Evolutionary conservation across 2,329 filamentous ascomycete genomes (phyloP).

Genomic region (Pseudogymnoascus verrucosus): DNA sequence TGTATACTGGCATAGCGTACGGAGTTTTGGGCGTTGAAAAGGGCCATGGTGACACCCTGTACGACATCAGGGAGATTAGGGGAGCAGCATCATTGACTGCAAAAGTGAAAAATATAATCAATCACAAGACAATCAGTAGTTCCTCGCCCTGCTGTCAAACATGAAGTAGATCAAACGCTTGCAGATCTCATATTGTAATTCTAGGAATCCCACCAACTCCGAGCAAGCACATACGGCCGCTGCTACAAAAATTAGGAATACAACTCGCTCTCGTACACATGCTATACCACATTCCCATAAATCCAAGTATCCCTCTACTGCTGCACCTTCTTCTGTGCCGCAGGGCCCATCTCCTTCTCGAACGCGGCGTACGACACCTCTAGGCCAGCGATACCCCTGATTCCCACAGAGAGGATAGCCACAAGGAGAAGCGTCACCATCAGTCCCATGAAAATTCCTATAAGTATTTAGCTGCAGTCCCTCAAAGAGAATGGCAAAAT

Average conservation of each 20-base stretch:
- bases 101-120: not conserved
- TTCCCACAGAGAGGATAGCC: constrained; percentile 68
- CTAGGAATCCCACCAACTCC: constrained; percentile 8
- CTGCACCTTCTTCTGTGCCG: constrained; percentile 75
- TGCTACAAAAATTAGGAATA: constrained; percentile 1
- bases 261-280: constrained; percentile 7
- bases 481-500: not conserved
- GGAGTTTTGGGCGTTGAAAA: constrained; percentile 9
- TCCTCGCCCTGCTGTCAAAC: not conserved
- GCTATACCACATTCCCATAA: not conserved
- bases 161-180: not conserved
- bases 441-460: constrained; percentile 85
- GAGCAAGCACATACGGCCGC: constrained; percentile 4
- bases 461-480: constrained; percentile 4
- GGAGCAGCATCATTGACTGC: not conserved
- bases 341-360: constrained; percentile 90
- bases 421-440: constrained; percentile 63
- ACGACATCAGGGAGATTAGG: not conserved
- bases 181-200: constrained; percentile 6
- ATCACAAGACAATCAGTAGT: not conserved
- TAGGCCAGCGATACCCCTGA: constrained; percentile 69
- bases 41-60: not conserved
- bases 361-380: constrained; percentile 92
- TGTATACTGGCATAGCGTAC: constrained; percentile 7
- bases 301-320: constrained; percentile 28